Conservation (phyloP, 169 alveolate genomes). For the Condylostoma magnum region DNA sequence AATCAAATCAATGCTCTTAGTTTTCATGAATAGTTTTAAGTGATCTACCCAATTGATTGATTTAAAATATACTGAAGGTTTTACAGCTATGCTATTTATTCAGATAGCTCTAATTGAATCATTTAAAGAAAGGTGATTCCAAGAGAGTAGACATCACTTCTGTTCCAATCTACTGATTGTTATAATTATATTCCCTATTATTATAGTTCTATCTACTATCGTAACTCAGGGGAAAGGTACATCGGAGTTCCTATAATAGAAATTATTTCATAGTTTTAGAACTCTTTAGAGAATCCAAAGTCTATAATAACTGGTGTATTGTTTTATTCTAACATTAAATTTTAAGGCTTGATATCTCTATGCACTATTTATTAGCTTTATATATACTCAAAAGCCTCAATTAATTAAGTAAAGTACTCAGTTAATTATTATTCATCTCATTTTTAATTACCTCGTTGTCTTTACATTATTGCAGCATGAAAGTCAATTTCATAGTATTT, state of each 20-base stretch:
- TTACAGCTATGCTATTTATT: too few relatives aligned
- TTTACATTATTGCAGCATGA: too few relatives aligned
- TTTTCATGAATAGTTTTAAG: too few relatives aligned
- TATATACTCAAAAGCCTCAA: neutral
- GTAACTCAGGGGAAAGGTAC: neutral
- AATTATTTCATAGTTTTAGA: neutral
- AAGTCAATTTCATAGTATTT: too few relatives aligned
- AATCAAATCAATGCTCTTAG: too few relatives aligned
- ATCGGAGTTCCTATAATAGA: constrained; percentile 3
- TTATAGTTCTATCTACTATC: neutral
- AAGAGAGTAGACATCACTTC: neutral
- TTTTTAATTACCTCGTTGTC: too few relatives aligned
- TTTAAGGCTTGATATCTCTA: constrained; percentile 53
- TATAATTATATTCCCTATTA: neutral
- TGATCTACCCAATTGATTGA: too few relatives aligned
- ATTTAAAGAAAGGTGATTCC: neutral
- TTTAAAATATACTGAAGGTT: too few relatives aligned
- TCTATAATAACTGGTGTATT: constrained; percentile 41
- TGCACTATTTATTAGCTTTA: neutral
- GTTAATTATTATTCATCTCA: neutral
- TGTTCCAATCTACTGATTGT: neutral
- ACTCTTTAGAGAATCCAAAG: constrained; percentile 30
- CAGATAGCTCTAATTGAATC: too few relatives aligned
- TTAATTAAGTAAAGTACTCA: neutral
- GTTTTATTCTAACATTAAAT: constrained; percentile 37